Base-by-base conservation (phyloP, 192 early-diverging fungal genomes). In the Dissophora ornata region DNA sequence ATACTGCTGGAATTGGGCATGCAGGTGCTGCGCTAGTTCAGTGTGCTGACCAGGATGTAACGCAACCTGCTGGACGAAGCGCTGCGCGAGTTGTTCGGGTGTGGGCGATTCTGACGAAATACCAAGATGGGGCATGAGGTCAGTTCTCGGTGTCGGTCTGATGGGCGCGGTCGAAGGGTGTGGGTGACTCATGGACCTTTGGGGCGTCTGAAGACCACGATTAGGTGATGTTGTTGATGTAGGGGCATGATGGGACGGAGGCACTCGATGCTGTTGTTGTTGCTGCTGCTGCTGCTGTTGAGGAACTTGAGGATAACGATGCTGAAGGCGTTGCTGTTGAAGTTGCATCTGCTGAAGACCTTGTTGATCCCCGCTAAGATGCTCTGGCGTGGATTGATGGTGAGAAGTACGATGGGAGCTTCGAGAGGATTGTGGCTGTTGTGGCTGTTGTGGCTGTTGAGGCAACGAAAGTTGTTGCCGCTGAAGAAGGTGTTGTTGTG, bases 21-120 rank as follows among this genome's bases (percentile, higher is more conserved):
- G 51, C 34, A 77, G 34, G 12, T 52, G 42, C 41, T 77, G 73
- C 3, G 65, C 73, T 21, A 77, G 47, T 22, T 77, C 73, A 52
- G 65, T 77, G 15, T 77, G 73, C 46, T 67, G 57, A 13, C 73
- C 73, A 45, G 64, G 73, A n/a, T 67, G 48, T 10, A 77, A 50
- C 5, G 73, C 73, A 26, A 66, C 73, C 47, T 77, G 64, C 30
- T 77, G 64, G 13, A 77, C 73, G 36, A 77, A 77, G 18, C 64
- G 58, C 24, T 77, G 73, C 4, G 73, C 73, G 32, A 77, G 73
- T 26, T 67, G 63, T 46, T 77, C 73, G 15, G 73, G 73, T 9
- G 73, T 77, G 3, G 73, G 73, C 3, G 73, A 77, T 25, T 77
- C 64, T 2, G 64, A 64, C 7, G 59, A 34, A 26, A 62, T 47